Base-by-base conservation (phyloP, 2,329 filamentous ascomycete species). In the Colletotrichum musae region DNA sequence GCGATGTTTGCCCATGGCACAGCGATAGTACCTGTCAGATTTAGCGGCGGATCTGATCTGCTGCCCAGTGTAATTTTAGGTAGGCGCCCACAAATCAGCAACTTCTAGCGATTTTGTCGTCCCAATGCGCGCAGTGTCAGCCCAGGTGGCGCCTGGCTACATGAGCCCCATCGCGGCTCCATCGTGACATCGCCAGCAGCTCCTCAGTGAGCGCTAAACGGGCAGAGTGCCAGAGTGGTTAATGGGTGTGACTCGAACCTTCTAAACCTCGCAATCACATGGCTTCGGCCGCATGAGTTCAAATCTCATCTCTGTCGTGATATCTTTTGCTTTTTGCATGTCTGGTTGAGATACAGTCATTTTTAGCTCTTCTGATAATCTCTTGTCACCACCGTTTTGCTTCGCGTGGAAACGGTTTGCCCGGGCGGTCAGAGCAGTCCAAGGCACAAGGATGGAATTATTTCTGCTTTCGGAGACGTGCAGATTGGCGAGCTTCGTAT, bases 181-280 rank as follows among this genome's bases (percentile, higher is more conserved):
- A 50, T 18, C 47, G n/a, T 24, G 10, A 18, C 47, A 50, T 50
- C 47, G 47, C 6, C 32, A 36, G 32, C 32, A 36, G 32, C 9
- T 3, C 2, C 9, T 36, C 32, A 36, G 4, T 1, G 32, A 36
- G 32, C 32, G 32, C 32, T 10, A 50, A 18, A 50, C 18, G 48
- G 62, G 62, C 62, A 64, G 62, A 59, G 62, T 64, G 62, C 62
- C 54, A 64, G 62, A 64, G 62, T 64, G 62, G 62, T 64, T 64
- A 64, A 64, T 64, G 54, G 62, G 62, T 64, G 56, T 64, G 62
- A 64, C 62, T 64, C 62, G 63, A 66, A 66, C 47, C 6, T 16
- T 21, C 24, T 2, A 26, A 10, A 50, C 39, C 50, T 66, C 50
- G 62, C 54, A 36, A 64, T 66, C 56, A 60, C 58, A 66, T 66